Evolutionary conservation across 2,329 filamentous ascomycete species (phyloP), one percentile per base, ranked within the genome.

Genomic region (Sporothrix mexicana): DNA sequence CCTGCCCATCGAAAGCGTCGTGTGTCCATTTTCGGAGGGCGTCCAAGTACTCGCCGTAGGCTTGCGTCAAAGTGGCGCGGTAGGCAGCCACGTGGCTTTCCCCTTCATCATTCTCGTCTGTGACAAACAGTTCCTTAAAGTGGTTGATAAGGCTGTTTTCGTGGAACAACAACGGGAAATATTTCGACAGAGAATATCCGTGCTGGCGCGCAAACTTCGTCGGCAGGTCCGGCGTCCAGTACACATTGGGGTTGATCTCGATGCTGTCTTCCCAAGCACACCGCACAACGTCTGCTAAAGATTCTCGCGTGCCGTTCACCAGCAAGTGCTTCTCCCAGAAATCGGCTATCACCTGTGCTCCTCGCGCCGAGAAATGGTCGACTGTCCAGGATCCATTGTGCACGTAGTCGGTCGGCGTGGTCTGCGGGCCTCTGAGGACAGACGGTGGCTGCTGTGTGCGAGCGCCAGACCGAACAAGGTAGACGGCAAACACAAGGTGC

Each of bases 321-420:
- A 68, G 66, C 47, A 68, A 10, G 17, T 68, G 49, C 3, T 36
- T n/a, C 23, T 68, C 66, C 66, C 66, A 68, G 9, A 68, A 68
- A 17, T 53, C 66, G 25, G 66, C 41, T 47, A 53, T 25, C 4
- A 53, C 66, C 9, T 49, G 66, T 5, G 66, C 66, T 17, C 66
- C 66, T 17, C 45, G 45, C 7, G 66, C 66, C 9, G 66, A 68
- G 17, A 68, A 68, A 47, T 68, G 66, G 66, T 68, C 66, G 13
- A 68, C 66, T 9, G 66, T 68, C 66, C 66, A 68, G 1, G 66
- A 68, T 1, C 66, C 66, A 47, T 68, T 68, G 47, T 68, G 66
- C 7, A 68, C 66, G 20, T 68, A 55, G 47, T 53, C 47, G 8
- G 66, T 20, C 5, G 66, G 25, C 4, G 17, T n/a, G 1, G 66